Conservation (phyloP, 2,329 filamentous ascomycete species). For the Epichloe elymi region DNA sequence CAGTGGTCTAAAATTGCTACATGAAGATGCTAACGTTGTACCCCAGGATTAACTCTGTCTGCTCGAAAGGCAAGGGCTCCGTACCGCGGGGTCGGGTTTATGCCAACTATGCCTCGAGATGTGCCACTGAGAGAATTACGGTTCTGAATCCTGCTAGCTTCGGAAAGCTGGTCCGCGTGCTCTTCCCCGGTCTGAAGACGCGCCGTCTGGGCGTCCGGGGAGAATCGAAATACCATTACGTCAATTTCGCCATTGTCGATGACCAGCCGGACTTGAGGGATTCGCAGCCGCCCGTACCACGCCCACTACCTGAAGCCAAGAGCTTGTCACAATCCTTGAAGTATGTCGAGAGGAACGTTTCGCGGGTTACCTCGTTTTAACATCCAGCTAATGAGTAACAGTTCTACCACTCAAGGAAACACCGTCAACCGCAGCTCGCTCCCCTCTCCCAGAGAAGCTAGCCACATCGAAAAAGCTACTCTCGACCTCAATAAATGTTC, state of each 20-base stretch:
- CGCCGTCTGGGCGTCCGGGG: slow-evolving; percentile 82
- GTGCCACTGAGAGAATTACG: slow-evolving; percentile 84
- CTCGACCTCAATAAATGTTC: slow-evolving; percentile 7
- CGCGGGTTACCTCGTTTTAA: background rate
- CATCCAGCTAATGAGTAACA: slow-evolving; percentile 14
- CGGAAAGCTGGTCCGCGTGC: slow-evolving; percentile 88
- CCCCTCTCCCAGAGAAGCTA: slow-evolving; percentile 18
- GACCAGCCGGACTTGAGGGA: slow-evolving; percentile 38
- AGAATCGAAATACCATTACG: slow-evolving; percentile 97
- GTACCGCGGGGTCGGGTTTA: slow-evolving; percentile 90
- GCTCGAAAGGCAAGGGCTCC: slow-evolving; percentile 64
- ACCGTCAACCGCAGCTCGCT: slow-evolving; percentile 14
- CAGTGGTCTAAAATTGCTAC: background rate
- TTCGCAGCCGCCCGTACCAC: slow-evolving; percentile 30
- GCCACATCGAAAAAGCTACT: slow-evolving; percentile 8
- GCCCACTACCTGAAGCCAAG: slow-evolving; percentile 34
- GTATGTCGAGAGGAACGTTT: slow-evolving; percentile 21
- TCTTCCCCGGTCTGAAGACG: slow-evolving; percentile 92
- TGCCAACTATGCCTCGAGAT: slow-evolving; percentile 85
- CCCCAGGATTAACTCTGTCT: slow-evolving; percentile 58
- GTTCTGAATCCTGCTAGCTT: slow-evolving; percentile 95
- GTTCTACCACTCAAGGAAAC: slow-evolving; percentile 16
- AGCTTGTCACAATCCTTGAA: slow-evolving; percentile 36
- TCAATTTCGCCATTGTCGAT: slow-evolving; percentile 49
- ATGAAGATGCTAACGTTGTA: background rate